phyloP scores from a whole-genome alignment of 75 land plant genomes.

The Isoetes taiwanensis region DNA sequence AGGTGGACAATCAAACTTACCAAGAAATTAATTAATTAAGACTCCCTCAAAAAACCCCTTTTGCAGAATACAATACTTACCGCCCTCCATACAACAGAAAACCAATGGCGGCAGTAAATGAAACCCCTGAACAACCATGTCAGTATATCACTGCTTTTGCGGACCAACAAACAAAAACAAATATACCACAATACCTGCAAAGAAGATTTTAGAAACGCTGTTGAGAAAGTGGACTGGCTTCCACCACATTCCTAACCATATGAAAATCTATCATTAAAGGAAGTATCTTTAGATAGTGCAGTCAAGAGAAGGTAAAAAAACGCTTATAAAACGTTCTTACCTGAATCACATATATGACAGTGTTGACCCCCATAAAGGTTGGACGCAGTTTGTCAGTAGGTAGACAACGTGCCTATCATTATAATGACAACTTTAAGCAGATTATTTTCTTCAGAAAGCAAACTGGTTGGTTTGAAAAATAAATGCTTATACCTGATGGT shows the following conservation, averaged over 20 bases:
- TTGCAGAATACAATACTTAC: conserved; percentile 9
- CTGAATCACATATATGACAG: conserved; percentile 57
- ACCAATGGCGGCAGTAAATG: conserved; percentile 32
- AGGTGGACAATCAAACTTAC: neutral
- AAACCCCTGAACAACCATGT: neutral
- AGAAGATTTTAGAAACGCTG: conserved; percentile 55
- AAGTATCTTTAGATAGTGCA: conserved; percentile 38
- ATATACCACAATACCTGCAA: conserved; percentile 40
- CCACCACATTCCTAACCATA: no score
- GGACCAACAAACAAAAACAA: neutral
- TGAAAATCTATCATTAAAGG: no score
- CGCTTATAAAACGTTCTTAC: conserved; percentile 16
- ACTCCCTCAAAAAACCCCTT: no score
- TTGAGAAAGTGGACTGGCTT: conserved; percentile 12
- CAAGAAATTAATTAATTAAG: no score
- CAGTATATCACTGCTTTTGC: neutral
- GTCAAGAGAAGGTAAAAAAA: conserved; percentile 30
- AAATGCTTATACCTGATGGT: conserved; percentile 45
- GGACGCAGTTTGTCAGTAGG: conserved; percentile 60
- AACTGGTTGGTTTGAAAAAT: neutral
- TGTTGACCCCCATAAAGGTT: conserved; percentile 45
- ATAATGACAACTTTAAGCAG: neutral
- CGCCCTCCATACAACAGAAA: conserved; percentile 43
- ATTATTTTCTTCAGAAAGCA: neutral
- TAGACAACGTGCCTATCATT: conserved; percentile 62